These are phyloP conservation scores for Lepiota brunneoincarnata DNA, from an alignment of 768 basidiomycete genomes.

Conservation along the genomic window DNA sequence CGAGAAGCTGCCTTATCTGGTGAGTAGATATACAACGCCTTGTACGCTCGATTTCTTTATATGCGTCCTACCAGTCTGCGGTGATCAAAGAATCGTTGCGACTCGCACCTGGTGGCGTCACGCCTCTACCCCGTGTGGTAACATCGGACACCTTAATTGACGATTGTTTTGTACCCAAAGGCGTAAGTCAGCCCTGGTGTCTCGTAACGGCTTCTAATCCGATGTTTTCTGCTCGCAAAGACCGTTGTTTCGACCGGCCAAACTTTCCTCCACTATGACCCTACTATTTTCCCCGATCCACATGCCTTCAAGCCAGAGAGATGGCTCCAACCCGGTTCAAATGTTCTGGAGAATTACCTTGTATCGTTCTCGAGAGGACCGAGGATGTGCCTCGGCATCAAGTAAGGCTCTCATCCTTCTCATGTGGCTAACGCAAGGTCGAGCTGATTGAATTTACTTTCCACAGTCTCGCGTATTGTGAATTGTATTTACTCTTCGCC, in stretches of 20 bases:
- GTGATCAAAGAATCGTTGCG: conserved; percentile 47
- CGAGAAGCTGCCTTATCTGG: conserved; percentile 37
- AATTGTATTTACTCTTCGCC: conserved; percentile 27
- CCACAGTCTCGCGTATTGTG: conserved; percentile 28
- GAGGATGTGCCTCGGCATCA: conserved; percentile 41
- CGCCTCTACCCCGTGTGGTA: conserved; percentile 38
- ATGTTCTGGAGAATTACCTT: conserved; percentile 36
- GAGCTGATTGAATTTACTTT: no score
- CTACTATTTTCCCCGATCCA: conserved; percentile 39
- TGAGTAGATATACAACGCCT: conserved; percentile 15
- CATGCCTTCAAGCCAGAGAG: conserved; percentile 37
- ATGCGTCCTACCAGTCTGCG: conserved; percentile 31
- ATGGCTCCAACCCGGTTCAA: conserved; percentile 35
- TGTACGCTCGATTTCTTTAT: no score
- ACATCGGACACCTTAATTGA: conserved; percentile 29
- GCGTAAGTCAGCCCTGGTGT: conserved; percentile 24
- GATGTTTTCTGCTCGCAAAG: conserved; percentile 18
- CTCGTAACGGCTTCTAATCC: neutral
- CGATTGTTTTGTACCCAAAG: conserved; percentile 32
- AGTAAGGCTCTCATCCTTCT: conserved; percentile 25
- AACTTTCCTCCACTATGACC: conserved; percentile 35
- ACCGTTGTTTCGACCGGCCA: conserved; percentile 39
- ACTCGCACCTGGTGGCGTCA: conserved; percentile 35
- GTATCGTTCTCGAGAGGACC: conserved; percentile 44
- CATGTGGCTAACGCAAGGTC: no score